Base-by-base conservation (phyloP, 805 yeast genomes). In the Cyberlindnera meyerae region DNA sequence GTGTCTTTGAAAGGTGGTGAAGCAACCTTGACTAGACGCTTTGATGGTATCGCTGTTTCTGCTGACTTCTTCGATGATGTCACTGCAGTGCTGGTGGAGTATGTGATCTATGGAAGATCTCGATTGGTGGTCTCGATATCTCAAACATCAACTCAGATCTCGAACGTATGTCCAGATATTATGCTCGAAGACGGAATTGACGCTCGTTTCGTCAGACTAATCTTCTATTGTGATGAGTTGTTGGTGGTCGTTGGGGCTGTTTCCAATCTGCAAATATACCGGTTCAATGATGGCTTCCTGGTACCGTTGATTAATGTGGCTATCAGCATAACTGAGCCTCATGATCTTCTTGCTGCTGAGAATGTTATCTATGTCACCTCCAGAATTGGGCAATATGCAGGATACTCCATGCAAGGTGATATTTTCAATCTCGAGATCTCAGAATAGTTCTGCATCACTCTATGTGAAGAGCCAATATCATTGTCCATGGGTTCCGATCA, bases 1-100 rank as follows among this genome's bases (percentile, higher is more conserved):
- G 45, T 51, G 2, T 16, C 51, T 24, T 48, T 54, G 30, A 41
- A 31, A 2, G 37, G 39, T 11, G 43, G 30, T 5, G 30, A 41
- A 5, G 18, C 13, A 7, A 18, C 38, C 1, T 8, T 44, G 5
- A 31, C 27, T 2, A 22, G 24, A 11, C 38, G 36, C 4, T 31
- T 44, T 26, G 43, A 39, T 3, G 42, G 40, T 4, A 29, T 39
- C 1, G 25, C 42, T 12, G 21, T 50, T 3, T 33, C 36, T 11
- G 57, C 51, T 11, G 58, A 55, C 25, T 33, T 44, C 17, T 36
- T 44, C 18, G 48, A 42, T 6, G 39, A 40, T 18, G 29, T 44
- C 7, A 30, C 45, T 8, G 50, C 30, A 1, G n/a, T 33, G 0
- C 12, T 49, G 2, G 27, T 37, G 5, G 53, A 47, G 17, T 12